A percentile compares a stretch with the other conserved stretches of the same genome.
Conservation (phyloP, 345 rosid species). For the Salix koriyanagi region DNA sequence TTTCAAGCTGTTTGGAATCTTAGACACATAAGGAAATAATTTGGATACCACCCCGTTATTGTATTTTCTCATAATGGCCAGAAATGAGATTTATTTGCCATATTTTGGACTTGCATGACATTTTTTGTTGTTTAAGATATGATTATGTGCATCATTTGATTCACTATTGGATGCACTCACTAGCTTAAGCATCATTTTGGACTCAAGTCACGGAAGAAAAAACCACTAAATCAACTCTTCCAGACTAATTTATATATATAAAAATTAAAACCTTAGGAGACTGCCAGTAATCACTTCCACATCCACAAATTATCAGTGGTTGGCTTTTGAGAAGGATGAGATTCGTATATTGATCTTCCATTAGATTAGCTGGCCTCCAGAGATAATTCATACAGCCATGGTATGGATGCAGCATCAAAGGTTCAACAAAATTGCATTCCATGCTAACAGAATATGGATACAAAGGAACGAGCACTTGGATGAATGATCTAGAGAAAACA, state of each 20-base stretch:
- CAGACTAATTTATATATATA: neutral
- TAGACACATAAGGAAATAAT: neutral
- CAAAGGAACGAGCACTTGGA: neutral
- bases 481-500: neutral
- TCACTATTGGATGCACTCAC: neutral
- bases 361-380: neutral
- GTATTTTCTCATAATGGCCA: neutral
- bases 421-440: neutral
- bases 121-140: neutral
- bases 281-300: neutral
- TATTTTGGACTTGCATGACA: neutral
- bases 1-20: neutral
- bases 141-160: neutral
- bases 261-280: neutral
- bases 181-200: neutral
- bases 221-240: neutral
- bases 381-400: neutral
- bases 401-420: neutral
- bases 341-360: neutral
- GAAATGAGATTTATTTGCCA: neutral
- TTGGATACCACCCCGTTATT: neutral
- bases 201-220: no score
- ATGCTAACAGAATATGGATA: neutral
- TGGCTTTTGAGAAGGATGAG: neutral
- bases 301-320: neutral